Evolutionary conservation across 306 rosid genomes (phyloP).

Genomic region (Oemleria cerasiformis): DNA sequence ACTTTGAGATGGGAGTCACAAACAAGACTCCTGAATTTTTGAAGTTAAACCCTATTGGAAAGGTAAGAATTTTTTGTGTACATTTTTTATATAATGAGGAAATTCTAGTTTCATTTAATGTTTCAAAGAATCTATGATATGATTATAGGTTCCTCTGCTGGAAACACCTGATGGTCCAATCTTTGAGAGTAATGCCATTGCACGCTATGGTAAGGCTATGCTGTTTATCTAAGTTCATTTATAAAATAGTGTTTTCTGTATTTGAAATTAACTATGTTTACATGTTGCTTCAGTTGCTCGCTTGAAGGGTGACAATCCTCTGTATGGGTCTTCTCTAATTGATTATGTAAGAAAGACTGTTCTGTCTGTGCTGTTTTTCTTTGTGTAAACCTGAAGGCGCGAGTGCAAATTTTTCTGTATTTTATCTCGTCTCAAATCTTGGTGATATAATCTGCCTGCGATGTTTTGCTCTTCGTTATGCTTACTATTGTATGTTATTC

Average conservation of each 20-base stretch:
- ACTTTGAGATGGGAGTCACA: conserved; percentile 68
- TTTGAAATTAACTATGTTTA: neutral
- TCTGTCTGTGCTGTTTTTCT: neutral
- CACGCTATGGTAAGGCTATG: conserved; percentile 56
- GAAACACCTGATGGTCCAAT: conserved; percentile 72
- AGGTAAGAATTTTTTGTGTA: conserved; percentile 40
- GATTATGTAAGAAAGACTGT: conserved; percentile 39
- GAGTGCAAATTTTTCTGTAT: neutral
- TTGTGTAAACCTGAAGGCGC: neutral
- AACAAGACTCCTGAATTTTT: conserved; percentile 69
- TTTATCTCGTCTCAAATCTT: neutral
- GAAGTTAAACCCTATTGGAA: conserved; percentile 82
- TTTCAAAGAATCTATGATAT: neutral
- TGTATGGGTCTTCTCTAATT: conserved; percentile 59
- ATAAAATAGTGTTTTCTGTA: neutral
- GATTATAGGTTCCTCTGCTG: conserved; percentile 65
- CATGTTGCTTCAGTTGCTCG: conserved; percentile 56
- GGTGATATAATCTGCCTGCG: neutral
- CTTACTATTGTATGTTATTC: conserved; percentile 9
- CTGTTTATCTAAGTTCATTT: neutral
- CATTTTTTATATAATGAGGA: neutral
- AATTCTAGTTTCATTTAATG: neutral
- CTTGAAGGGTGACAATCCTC: conserved; percentile 42
- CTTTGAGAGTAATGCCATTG: conserved; percentile 84
- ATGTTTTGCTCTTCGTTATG: conserved; percentile 4